These are phyloP conservation scores for Metschnikowia noctiluminum DNA, from an alignment of 805 yeast species.

Conservation along the genomic window DNA sequence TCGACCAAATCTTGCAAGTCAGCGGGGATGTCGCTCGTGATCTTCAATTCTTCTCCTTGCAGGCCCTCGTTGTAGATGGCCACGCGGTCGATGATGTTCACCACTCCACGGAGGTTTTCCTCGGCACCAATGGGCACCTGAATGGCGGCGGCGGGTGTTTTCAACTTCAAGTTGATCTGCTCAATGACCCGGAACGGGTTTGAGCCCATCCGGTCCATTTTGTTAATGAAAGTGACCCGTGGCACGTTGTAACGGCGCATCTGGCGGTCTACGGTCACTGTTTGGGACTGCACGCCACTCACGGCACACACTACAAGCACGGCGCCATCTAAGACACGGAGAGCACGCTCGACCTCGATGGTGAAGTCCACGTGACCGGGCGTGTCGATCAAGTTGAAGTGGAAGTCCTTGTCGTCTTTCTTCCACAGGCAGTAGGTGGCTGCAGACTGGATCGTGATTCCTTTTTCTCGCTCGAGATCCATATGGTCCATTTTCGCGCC, in stretches of 20 bases:
- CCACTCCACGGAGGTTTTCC: constrained; percentile 78
- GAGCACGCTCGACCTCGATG: constrained; percentile 97
- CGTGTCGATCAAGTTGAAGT: constrained; percentile 93
- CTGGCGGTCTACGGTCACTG: constrained; percentile 98
- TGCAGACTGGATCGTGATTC: constrained; percentile 97
- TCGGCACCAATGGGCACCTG: constrained; percentile 98
- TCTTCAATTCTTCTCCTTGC: constrained; percentile 79
- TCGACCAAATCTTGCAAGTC: constrained; percentile 79
- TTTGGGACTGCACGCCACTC: constrained; percentile 96
- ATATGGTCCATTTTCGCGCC: constrained; percentile 99
- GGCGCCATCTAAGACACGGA: constrained; percentile 97
- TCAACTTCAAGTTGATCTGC: constrained; percentile 82
- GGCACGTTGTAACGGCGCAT: constrained; percentile 98
- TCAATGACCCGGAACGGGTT: constrained; percentile 94
- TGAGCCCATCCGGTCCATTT: constrained; percentile 99
- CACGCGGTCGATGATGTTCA: constrained; percentile 83
- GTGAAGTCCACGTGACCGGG: constrained; percentile 99
- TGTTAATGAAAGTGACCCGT: constrained; percentile 90
- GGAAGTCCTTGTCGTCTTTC: constrained; percentile 63
- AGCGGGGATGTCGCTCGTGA: constrained; percentile 64
- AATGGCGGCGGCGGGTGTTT: constrained; percentile 93
- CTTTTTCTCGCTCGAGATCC: constrained; percentile 98
- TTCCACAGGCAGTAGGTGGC: constrained; percentile 98
- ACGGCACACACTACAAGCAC: constrained; percentile 98
- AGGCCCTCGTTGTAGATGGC: constrained; percentile 86